Evolutionary conservation across 176 grass and related monocot genomes (phyloP).

Genomic region (Musa itinerans): DNA sequence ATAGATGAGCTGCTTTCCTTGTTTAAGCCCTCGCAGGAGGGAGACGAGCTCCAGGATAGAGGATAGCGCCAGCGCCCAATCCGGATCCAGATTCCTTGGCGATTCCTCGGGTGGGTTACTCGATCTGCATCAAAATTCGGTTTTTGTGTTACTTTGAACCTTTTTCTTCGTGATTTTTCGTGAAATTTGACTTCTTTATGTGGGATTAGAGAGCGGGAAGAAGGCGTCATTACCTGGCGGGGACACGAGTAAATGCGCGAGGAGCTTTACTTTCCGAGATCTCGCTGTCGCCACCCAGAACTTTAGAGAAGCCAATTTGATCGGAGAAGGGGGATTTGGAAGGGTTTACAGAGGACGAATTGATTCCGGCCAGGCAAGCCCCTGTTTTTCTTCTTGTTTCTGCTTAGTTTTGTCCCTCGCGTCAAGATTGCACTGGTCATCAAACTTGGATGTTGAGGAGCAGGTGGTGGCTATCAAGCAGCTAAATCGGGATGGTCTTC

Average conservation of each 20-base stretch:
- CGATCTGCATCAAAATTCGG: neutral
- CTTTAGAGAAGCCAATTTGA: conserved; percentile 12
- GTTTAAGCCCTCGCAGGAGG: neutral
- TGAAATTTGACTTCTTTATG: neutral
- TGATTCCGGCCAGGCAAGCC: neutral
- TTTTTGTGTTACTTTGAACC: neutral
- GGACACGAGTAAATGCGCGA: neutral
- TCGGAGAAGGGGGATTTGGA: conserved; percentile 15
- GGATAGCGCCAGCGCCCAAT: neutral
- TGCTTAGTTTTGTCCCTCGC: neutral
- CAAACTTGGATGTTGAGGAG: neutral
- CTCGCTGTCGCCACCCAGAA: conserved; percentile 1
- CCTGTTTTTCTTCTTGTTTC: neutral
- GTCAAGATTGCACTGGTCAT: neutral
- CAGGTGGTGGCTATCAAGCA: conserved; percentile 19
- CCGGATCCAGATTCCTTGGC: neutral
- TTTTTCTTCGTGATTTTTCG: neutral
- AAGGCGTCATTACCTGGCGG: neutral
- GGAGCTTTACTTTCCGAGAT: neutral
- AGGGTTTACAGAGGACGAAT: conserved; percentile 5
- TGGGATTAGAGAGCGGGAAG: neutral
- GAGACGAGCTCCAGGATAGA: neutral
- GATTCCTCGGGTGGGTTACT: neutral
- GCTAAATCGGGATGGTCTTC: conserved; percentile 7
- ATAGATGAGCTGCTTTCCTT: conserved; percentile 7